Evolutionary conservation across 2,329 filamentous ascomycete genomes (phyloP), one percentile per base, ranked within the genome.

Genomic region (Dothistroma septosporum): DNA sequence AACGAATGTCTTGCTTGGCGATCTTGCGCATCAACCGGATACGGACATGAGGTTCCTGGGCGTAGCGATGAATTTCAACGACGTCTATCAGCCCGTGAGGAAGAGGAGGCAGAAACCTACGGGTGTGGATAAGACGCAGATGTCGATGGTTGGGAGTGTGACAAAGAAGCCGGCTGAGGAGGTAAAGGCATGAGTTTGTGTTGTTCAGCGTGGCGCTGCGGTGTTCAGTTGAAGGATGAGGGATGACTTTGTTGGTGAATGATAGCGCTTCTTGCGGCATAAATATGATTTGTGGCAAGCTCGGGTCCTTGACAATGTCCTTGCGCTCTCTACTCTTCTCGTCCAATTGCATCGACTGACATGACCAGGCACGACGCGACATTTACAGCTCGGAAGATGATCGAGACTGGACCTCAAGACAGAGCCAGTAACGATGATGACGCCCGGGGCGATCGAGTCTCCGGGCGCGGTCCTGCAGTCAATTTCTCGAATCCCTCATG

Each of bases 61-160:
- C 44, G 92, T 97, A 52, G 90, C 94, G 46, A 97, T 99, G 91
- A 99, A 97, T 77, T 99, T 97, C 77, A 99, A 99, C 76, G 93
- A 97, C 74, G 90, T 96, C 28, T 97, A 97, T 76, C 85, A 90
- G 76, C 90, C 91, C 14, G 84, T 87, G 49, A 82, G 87, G 69
- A 84, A 87, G 73, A 86, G 87, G 76, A 70, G 64, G 33, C 53
- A 61, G 60, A 62, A 61, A 44, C 44, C 52, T 21, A 41, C 60
- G 57, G 66, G 66, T 16, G 47, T 60, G 57, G 66, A 67, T 44
- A 68, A 59, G 60, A 60, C n/a, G 24, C 37, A 53, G 53, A 21
- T n/a, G 53, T 46, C 32, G 32, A 46, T 44, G 5, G 35, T 35
- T 28, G 58, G 41, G 22, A 53, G 24, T 54, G 52, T 33, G 48